Evolutionary conservation across 208 protist genomes (phyloP).

Genomic region (Leishmania aethiopica): DNA sequence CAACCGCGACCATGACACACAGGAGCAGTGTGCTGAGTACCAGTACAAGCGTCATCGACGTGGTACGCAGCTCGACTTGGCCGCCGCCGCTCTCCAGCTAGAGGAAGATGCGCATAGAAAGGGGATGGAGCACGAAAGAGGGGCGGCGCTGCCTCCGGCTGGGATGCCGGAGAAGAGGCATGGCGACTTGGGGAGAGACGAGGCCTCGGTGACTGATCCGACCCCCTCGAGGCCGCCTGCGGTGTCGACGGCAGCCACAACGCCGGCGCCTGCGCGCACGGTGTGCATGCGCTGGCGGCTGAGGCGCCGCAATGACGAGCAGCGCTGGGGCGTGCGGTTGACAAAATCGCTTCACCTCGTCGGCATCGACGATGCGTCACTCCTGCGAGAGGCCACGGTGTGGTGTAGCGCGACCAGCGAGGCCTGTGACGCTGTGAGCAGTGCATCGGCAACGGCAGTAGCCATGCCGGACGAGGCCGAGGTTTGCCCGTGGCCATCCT

Average conservation of each 20-base stretch:
- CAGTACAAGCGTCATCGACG: constrained; percentile 55
- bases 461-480: constrained; percentile 4
- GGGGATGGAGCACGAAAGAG: not conserved
- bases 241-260: not conserved
- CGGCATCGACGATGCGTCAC: constrained; percentile 47
- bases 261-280: not conserved
- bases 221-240: not conserved
- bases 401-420: constrained; percentile 12
- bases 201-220: not conserved
- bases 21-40: constrained; percentile 80
- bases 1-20: constrained; percentile 67
- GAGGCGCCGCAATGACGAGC: constrained; percentile 44
- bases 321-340: constrained; percentile 75
- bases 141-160: not conserved
- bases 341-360: constrained; percentile 53
- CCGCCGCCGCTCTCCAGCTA: constrained; percentile 2
- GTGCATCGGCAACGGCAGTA: not conserved
- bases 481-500: constrained; percentile 21
- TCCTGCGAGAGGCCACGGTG: constrained; percentile 21
- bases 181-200: not conserved
- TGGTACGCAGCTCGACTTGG: constrained; percentile 18
- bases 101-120: not conserved
- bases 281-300: constrained; percentile 50
- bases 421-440: not conserved
- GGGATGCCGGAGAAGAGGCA: not conserved